Base-by-base conservation (phyloP, 2,329 filamentous ascomycete genomes). In the Remersonia thermophila region DNA sequence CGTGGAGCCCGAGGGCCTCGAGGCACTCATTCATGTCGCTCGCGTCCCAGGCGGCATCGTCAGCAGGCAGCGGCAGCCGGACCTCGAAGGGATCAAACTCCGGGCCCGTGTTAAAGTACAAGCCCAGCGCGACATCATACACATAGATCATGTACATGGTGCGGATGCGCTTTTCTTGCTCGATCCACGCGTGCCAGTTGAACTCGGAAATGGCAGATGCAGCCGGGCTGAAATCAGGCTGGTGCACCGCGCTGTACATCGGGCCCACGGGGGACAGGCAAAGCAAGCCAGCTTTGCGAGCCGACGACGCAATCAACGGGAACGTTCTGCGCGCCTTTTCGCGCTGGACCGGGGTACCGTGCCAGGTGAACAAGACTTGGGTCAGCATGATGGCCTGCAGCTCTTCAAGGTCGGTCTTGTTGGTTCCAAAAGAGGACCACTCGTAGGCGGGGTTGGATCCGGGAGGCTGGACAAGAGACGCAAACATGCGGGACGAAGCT, bases 21-120 rank as follows among this genome's bases (percentile, higher is more conserved):
- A 74, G 75, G 51, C 80, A 85, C 27, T 75, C 69, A 12, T 66
- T 55, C 4, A 63, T 56, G 27, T 65, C 69, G 23, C 59, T 61
- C 3, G 80, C 80, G 47, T 84, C 80, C 80, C 80, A 85, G 2
- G 76, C 73, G 12, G 76, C 77, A 54, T 85, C 81, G 47, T 85
- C 80, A 11, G 72, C 69, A 7, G 81, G 80, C 5, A 86, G 59
- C n/a, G 79, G 77, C 27, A 84, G 55, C 20, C 66, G 64, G 34
- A 84, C 65, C 46, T 83, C 78, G 25, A 75, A 64, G 7, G 67
- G 59, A 40, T 83, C 73, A 29, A 84, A 72, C 30, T 72, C 64
- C 11, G 78, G 69, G 8, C 66, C 56, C n/a, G 61, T 59, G 53
- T 85, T 84, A 65, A 83, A 85, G 52, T 77, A 85, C 14, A 85